Percentiles rank a stretch among this genome's conserved stretches.
Conservation (phyloP, 768 basidiomycete species). For the Clitopilus passeckerianus region DNA sequence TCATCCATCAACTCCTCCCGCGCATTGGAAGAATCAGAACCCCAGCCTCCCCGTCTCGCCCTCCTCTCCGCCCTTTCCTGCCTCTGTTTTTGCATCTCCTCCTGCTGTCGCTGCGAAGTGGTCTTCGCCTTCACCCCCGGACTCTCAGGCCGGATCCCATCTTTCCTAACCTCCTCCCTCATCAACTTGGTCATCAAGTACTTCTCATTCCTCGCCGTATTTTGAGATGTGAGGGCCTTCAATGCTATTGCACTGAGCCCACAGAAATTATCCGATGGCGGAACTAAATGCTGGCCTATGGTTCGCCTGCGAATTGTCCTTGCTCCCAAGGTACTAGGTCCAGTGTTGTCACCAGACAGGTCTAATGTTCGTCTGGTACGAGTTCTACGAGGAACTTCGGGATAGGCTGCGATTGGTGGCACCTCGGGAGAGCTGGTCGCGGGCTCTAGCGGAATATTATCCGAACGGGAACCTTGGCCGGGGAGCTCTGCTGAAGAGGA, state of each 20-base stretch:
- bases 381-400: background rate
- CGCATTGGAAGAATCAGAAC: slow-evolving; percentile 1
- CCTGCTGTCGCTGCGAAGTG: slow-evolving; percentile 59
- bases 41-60: slow-evolving; percentile 41
- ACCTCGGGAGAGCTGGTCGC: background rate
- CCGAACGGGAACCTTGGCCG: background rate
- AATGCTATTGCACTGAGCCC: slow-evolving; percentile 69
- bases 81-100: slow-evolving; percentile 51
- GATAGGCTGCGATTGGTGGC: slow-evolving; percentile 5
- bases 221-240: slow-evolving; percentile 64
- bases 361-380: background rate
- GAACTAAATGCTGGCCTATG: slow-evolving; percentile 19
- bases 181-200: slow-evolving; percentile 57
- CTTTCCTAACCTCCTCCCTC: slow-evolving; percentile 65
- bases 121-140: slow-evolving; percentile 73
- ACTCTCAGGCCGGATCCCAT: slow-evolving; percentile 71
- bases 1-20: slow-evolving; percentile 19
- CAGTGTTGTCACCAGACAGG: background rate
- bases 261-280: slow-evolving; percentile 39
- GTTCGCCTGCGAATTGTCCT: slow-evolving; percentile 40
- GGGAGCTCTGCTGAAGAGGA: background rate
- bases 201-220: slow-evolving; percentile 70
- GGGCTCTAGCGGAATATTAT: background rate
- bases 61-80: slow-evolving; percentile 57
- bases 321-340: slow-evolving; percentile 12